phyloP scores from a whole-genome alignment of 2,329 filamentous ascomycete species.

The Colletotrichum chrysophilum region DNA sequence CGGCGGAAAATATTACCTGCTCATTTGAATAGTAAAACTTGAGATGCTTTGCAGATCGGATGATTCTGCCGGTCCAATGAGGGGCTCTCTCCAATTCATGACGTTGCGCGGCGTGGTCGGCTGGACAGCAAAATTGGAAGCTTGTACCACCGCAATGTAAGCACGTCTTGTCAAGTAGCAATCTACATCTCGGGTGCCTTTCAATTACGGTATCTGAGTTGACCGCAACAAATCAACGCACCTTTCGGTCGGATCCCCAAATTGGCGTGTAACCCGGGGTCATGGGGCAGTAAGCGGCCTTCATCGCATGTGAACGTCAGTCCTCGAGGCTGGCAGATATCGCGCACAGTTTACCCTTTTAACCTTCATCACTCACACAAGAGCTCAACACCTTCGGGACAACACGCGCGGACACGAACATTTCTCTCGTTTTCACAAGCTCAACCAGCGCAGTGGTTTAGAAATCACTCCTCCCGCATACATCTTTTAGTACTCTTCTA shows the following conservation, averaged over 20 bases:
- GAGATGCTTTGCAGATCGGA: background rate
- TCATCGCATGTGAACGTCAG: background rate
- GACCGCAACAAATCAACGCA: background rate
- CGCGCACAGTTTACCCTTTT: background rate
- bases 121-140: background rate
- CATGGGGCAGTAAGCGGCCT: background rate
- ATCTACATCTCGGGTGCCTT: background rate
- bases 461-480: too few relatives aligned
- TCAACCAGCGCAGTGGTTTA: background rate
- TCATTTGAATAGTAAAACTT: accelerated
- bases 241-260: accelerated
- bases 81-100: background rate
- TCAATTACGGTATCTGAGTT: background rate
- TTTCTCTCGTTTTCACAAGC: accelerated
- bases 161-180: background rate
- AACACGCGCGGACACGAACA: accelerated
- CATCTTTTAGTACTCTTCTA: background rate
- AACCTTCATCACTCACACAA: accelerated
- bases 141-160: background rate
- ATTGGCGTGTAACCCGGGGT: background rate
- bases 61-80: background rate
- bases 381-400: accelerated
- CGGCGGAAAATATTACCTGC: background rate
- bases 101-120: background rate
- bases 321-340: background rate